Conservation (phyloP, 2,329 filamentous ascomycete species). For the Coccinonectria pachysandricola region DNA sequence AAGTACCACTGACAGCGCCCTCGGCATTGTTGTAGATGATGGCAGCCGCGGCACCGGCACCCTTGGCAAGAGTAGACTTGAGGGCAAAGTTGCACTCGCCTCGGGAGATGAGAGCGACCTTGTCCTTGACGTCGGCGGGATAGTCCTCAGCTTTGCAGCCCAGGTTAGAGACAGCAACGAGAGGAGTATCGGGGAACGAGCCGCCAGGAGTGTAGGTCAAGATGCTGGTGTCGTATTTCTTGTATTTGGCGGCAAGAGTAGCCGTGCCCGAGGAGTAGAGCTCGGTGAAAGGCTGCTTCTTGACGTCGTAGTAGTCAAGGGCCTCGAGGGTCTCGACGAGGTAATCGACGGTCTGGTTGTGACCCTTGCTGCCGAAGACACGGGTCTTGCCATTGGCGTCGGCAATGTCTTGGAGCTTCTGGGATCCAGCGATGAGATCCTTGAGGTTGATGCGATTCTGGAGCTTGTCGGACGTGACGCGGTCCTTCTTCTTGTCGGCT, state of each 20-base stretch:
- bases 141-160: constrained; percentile 46
- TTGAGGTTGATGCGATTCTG: constrained; percentile 29
- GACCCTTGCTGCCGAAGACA: constrained; percentile 33
- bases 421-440: constrained; percentile 31
- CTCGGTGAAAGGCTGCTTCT: constrained; percentile 35
- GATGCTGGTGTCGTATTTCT: constrained; percentile 16
- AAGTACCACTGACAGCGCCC: constrained; percentile 41
- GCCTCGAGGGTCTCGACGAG: constrained; percentile 29
- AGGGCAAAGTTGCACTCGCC: constrained; percentile 48
- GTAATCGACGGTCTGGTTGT: constrained; percentile 37
- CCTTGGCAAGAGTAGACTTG: constrained; percentile 46
- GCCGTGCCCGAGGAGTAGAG: constrained; percentile 24
- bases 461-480: constrained; percentile 28
- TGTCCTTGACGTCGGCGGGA: constrained; percentile 39
- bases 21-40: constrained; percentile 54
- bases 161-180: constrained; percentile 39
- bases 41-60: constrained; percentile 45
- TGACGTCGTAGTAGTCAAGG: constrained; percentile 31
- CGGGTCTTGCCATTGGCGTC: constrained; percentile 32
- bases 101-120: constrained; percentile 49
- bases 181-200: constrained; percentile 22
- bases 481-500: constrained; percentile 19
- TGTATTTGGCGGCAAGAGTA: constrained; percentile 21
- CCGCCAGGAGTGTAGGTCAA: constrained; percentile 43
- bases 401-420: constrained; percentile 35